These are phyloP conservation scores for Exophiala mesophila DNA, from an alignment of 2,329 filamentous ascomycete species.

Conservation along the genomic window DNA sequence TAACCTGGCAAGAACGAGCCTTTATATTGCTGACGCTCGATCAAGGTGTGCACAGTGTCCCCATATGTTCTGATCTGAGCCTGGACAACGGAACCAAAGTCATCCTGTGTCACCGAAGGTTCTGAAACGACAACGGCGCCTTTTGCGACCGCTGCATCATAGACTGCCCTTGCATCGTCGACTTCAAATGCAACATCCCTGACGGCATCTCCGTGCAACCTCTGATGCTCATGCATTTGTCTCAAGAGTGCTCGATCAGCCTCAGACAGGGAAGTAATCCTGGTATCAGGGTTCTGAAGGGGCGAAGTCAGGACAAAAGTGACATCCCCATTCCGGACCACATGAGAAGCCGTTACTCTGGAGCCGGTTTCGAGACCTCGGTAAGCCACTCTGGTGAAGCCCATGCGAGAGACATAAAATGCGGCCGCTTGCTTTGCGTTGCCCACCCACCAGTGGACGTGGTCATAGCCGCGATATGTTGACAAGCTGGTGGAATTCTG, in stretches of 20 bases:
- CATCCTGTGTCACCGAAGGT: slow-evolving; percentile 57
- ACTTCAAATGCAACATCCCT: slow-evolving; percentile 96
- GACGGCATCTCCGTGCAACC: slow-evolving; percentile 85
- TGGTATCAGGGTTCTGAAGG: slow-evolving; percentile 62
- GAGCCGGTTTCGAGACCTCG: slow-evolving; percentile 83
- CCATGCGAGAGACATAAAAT: slow-evolving; percentile 83
- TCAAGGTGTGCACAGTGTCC: slow-evolving; percentile 89
- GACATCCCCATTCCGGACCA: slow-evolving; percentile 70
- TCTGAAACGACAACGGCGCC: slow-evolving; percentile 37
- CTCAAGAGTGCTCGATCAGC: slow-evolving; percentile 62
- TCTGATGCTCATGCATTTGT: slow-evolving; percentile 77
- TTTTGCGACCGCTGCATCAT: slow-evolving; percentile 61
- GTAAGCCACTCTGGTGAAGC: slow-evolving; percentile 78
- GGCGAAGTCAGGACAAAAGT: slow-evolving; percentile 82
- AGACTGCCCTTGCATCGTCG: slow-evolving; percentile 79
- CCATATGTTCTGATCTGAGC: slow-evolving; percentile 89
- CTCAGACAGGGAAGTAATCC: slow-evolving; percentile 41
- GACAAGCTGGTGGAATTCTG: slow-evolving; percentile 13
- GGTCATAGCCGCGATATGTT: slow-evolving; percentile 76
- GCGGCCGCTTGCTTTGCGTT: slow-evolving; percentile 93
- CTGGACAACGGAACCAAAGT: slow-evolving; percentile 62
- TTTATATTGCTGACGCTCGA: slow-evolving; percentile 65
- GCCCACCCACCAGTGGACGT: slow-evolving; percentile 93
- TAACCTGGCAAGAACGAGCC: slow-evolving; percentile 83
- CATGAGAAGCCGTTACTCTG: slow-evolving; percentile 75